Conservation (phyloP, 148 eudicot species). For the Beta vulgaris region DNA sequence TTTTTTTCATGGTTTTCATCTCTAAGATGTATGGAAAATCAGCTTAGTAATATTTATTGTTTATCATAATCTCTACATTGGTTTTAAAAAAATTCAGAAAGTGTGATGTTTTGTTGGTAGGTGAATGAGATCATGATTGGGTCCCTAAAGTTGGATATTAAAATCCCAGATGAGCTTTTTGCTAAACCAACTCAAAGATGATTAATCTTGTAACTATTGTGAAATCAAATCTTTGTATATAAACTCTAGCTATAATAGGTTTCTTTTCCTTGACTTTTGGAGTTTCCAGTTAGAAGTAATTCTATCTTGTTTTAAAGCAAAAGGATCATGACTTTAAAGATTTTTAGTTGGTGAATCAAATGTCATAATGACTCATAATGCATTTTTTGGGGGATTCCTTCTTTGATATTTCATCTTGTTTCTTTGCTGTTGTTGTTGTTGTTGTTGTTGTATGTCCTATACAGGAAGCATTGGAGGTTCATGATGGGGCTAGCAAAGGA, state of each 20-base stretch:
- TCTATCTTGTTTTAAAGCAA: not conserved
- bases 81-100: not conserved
- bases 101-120: constrained; percentile 1
- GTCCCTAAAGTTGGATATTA: not conserved
- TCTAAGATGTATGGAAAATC: too few relatives aligned
- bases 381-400: not conserved
- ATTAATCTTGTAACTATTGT: not conserved
- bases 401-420: not conserved
- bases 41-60: not conserved
- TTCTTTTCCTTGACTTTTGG: not conserved
- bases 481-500: constrained; percentile 97
- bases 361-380: not conserved
- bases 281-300: not conserved
- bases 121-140: constrained; percentile 8
- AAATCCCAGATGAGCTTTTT: constrained; percentile 1
- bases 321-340: not conserved
- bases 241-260: not conserved
- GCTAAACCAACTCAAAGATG: not conserved
- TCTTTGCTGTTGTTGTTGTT: not conserved
- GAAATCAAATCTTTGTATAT: constrained; percentile 4
- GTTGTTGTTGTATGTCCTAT: not conserved
- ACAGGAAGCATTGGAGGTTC: constrained; percentile 85
- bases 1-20: too few relatives aligned
- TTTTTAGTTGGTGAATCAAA: not conserved
- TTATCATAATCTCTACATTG: not conserved